A percentile compares a stretch with the other conserved stretches of the same genome.
phyloP scores from a whole-genome alignment of 192 early-diverging fungal genomes.

The Gamsiella multidivaricata region DNA sequence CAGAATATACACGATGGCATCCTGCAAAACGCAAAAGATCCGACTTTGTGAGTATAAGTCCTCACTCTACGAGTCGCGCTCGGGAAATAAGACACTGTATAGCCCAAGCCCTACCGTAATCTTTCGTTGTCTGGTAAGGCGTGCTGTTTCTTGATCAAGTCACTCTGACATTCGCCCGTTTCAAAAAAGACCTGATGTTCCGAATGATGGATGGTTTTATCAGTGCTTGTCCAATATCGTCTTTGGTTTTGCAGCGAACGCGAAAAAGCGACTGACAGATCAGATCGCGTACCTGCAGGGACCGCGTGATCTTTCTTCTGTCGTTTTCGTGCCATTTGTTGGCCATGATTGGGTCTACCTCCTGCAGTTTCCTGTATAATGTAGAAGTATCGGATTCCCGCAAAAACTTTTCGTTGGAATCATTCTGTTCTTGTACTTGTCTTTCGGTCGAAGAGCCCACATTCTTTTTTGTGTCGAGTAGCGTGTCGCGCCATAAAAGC shows the following conservation, averaged over 20 bases:
- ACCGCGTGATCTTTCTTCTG: constrained; percentile 85
- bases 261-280: background rate
- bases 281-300: constrained; percentile 74
- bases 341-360: constrained; percentile 88
- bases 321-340: constrained; percentile 92
- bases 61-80: background rate
- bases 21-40: constrained; percentile 40
- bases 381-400: constrained; percentile 56
- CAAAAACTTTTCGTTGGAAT: constrained; percentile 34
- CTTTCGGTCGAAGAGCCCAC: constrained; percentile 16
- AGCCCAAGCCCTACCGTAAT: constrained; percentile 44
- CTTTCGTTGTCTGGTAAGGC: constrained; percentile 54
- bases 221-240: background rate
- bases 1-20: constrained; percentile 86
- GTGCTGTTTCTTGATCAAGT: constrained; percentile 78
- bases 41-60: background rate
- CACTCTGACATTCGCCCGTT: constrained; percentile 81
- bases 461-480: constrained; percentile 58
- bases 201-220: background rate
- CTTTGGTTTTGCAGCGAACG: too few relatives aligned
- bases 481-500: constrained; percentile 80
- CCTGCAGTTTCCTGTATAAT: constrained; percentile 74
- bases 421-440: constrained; percentile 10
- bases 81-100: too few relatives aligned
- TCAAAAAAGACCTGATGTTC: constrained; percentile 69